Conservation (phyloP, 2,329 filamentous ascomycete species). For the Calycina herbarum region DNA sequence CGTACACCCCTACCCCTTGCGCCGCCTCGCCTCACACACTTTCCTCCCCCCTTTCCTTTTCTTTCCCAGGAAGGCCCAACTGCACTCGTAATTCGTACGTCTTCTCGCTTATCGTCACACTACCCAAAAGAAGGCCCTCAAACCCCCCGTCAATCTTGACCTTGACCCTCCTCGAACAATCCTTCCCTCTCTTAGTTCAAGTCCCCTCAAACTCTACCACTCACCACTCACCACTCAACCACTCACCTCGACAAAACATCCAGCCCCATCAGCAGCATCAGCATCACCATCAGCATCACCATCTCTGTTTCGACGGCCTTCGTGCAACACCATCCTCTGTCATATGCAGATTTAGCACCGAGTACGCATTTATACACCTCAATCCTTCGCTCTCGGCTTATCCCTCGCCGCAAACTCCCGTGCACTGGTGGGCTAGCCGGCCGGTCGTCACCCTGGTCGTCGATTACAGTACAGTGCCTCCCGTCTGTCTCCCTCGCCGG, state of each 20-base stretch:
- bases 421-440: slow-evolving; percentile 5
- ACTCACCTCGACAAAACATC: not conserved
- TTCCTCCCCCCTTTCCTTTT: slow-evolving; percentile 7
- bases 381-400: slow-evolving; percentile 5
- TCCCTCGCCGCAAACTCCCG: slow-evolving; percentile 12
- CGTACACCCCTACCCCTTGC: slow-evolving; percentile 1
- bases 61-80: not conserved
- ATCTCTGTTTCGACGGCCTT: not conserved
- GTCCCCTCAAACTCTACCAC: not conserved
- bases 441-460: slow-evolving; percentile 21
- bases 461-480: slow-evolving; percentile 18
- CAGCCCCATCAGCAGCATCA: slow-evolving; percentile 4
- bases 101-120: slow-evolving; percentile 31
- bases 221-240: slow-evolving; percentile 6
- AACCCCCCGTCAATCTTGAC: not conserved
- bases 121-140: slow-evolving; percentile 11
- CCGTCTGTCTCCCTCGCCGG: slow-evolving; percentile 22
- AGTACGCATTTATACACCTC: not conserved
- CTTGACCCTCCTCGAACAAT: slow-evolving; percentile 4
- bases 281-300: too few relatives aligned
- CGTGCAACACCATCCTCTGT: not conserved
- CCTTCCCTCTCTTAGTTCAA: slow-evolving; percentile 1
- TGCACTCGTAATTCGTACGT: slow-evolving; percentile 24
- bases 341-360: not conserved
- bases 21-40: not conserved